Evolutionary conservation across 2,329 filamentous ascomycete species (phyloP).

Genomic region (Pseudocercospora ulei): DNA sequence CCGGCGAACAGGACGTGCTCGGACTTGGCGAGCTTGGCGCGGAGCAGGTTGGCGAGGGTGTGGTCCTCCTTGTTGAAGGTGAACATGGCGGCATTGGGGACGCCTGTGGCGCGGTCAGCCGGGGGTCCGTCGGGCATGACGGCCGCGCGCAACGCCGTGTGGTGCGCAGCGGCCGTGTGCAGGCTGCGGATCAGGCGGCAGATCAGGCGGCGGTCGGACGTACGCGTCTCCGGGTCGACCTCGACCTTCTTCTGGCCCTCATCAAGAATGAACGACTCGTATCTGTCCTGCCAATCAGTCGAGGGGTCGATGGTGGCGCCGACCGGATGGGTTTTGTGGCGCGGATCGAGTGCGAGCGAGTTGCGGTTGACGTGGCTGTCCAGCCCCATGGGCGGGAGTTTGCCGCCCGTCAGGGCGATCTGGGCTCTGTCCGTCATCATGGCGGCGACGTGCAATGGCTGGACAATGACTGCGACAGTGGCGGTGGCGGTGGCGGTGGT

Average conservation of each 20-base stretch:
- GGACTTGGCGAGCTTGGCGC: slow-evolving; percentile 74
- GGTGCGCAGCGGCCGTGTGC: no score
- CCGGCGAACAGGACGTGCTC: slow-evolving; percentile 79
- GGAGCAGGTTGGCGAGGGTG: slow-evolving; percentile 72
- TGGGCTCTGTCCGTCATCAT: slow-evolving; percentile 16
- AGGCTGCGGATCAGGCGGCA: background rate
- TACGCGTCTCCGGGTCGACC: slow-evolving; percentile 79
- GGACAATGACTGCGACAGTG: slow-evolving; percentile 10
- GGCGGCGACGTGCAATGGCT: slow-evolving; percentile 9
- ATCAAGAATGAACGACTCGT: slow-evolving; percentile 81
- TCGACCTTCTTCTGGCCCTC: slow-evolving; percentile 91
- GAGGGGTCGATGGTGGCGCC: slow-evolving; percentile 21
- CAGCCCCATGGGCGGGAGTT: slow-evolving; percentile 12
- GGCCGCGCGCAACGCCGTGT: background rate
- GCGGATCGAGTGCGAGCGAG: slow-evolving; percentile 17
- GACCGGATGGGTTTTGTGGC: slow-evolving; percentile 17
- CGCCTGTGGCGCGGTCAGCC: slow-evolving; percentile 47
- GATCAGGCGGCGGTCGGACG: slow-evolving; percentile 32
- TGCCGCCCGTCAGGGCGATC: slow-evolving; percentile 9
- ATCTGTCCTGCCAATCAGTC: slow-evolving; percentile 48
- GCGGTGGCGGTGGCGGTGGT: slow-evolving; percentile 12
- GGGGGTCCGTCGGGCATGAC: background rate
- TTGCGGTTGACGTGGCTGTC: slow-evolving; percentile 16
- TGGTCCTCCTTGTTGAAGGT: slow-evolving; percentile 85
- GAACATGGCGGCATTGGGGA: slow-evolving; percentile 92